Conservation (phyloP, 768 basidiomycete species). For the Auricularia auricula-judae region DNA sequence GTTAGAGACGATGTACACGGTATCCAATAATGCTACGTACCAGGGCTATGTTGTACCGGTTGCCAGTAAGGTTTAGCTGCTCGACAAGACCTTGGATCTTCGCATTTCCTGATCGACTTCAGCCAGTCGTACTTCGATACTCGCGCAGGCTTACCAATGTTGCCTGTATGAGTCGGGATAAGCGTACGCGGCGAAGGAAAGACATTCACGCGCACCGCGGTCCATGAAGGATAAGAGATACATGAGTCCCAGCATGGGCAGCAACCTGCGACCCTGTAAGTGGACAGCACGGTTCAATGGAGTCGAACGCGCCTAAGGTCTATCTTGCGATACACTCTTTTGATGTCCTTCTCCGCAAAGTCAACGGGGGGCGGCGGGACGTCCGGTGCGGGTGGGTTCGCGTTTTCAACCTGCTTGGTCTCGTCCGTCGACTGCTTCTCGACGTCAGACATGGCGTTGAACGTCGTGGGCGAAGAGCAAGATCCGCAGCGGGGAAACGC, state of each 20-base stretch:
- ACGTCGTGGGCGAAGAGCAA: too few relatives aligned
- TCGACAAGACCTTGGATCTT: constrained; percentile 49
- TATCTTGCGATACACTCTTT: constrained; percentile 44
- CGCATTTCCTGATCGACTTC: constrained; percentile 41
- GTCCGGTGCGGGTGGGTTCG: not conserved
- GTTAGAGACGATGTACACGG: not conserved
- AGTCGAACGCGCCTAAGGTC: constrained; percentile 26
- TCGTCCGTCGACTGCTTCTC: not conserved
- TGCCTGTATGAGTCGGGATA: constrained; percentile 25
- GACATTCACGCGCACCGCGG: constrained; percentile 29
- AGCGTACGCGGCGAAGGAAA: not conserved
- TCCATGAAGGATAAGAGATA: constrained; percentile 58
- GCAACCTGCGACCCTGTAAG: constrained; percentile 17
- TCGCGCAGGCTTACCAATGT: constrained; percentile 34
- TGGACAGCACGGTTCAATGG: not conserved
- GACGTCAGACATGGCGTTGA: not conserved
- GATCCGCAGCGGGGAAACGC: too few relatives aligned
- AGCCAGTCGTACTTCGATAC: not conserved
- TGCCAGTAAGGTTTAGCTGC: constrained; percentile 44
- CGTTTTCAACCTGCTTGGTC: not conserved
- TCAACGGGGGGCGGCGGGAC: constrained; percentile 27
- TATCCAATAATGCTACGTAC: constrained; percentile 22
- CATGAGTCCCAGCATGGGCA: constrained; percentile 49
- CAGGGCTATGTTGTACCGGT: constrained; percentile 56
- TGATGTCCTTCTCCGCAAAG: constrained; percentile 39